phyloP scores from a whole-genome alignment of 2,329 filamentous ascomycete genomes.

The Fusarium buxicola region DNA sequence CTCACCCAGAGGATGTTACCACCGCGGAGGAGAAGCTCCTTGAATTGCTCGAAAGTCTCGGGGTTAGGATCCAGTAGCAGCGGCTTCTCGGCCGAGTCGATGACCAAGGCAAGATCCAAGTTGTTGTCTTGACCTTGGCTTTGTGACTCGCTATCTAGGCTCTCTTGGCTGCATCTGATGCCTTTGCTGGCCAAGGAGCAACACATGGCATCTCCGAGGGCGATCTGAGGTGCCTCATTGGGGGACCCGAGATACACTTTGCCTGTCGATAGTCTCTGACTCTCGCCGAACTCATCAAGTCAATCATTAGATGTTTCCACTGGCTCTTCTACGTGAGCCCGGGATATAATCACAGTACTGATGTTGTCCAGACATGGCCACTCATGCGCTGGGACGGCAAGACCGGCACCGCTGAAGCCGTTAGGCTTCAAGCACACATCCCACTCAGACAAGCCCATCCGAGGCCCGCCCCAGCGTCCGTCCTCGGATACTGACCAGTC shows the following conservation, averaged over 20 bases:
- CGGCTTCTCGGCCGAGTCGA: conserved; percentile 1
- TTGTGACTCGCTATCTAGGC: no score
- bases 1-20: conserved; percentile 5
- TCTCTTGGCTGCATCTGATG: no score
- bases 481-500: not conserved
- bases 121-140: no score
- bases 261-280: no score
- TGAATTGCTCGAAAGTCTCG: not conserved
- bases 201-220: not conserved
- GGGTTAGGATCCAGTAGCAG: not conserved
- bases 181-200: not conserved
- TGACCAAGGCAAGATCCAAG: not conserved
- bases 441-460: not conserved
- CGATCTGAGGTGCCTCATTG: not conserved
- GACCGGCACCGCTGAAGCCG: not conserved
- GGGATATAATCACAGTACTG: not conserved
- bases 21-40: conserved; percentile 2
- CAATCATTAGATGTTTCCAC: no score
- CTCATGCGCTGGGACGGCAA: not conserved
- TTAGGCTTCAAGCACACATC: not conserved
- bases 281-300: no score
- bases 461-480: not conserved
- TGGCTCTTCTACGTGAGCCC: no score
- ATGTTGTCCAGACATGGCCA: no score
- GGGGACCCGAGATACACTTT: not conserved